These are phyloP conservation scores for Diaporthe vexans DNA, from an alignment of 2,329 filamentous ascomycete genomes.

Conservation along the genomic window DNA sequence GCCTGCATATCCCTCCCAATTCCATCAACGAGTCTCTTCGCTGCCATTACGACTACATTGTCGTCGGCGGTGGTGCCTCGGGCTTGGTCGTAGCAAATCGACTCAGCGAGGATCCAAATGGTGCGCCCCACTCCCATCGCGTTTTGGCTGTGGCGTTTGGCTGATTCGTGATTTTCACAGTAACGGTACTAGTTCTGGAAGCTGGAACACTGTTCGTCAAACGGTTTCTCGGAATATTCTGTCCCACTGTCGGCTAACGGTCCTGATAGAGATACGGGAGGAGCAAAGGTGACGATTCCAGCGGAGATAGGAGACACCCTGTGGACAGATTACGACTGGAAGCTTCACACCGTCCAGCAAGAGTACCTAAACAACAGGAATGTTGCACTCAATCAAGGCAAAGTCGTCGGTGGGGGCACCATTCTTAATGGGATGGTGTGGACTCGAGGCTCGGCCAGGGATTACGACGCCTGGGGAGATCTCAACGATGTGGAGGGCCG, in stretches of 20 bases:
- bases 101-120: slow-evolving; percentile 55
- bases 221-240: neutral
- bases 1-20: slow-evolving; percentile 34
- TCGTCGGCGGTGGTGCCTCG: slow-evolving; percentile 62
- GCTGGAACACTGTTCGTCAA: slow-evolving; percentile 43
- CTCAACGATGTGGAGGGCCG: slow-evolving; percentile 53
- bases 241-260: neutral
- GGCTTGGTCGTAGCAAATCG: slow-evolving; percentile 60
- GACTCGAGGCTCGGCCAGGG: slow-evolving; percentile 54
- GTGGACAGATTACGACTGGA: slow-evolving; percentile 48
- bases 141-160: neutral
- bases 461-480: slow-evolving; percentile 59
- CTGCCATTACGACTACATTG: slow-evolving; percentile 53
- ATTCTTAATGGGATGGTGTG: slow-evolving; percentile 59
- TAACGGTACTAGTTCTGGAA: slow-evolving; percentile 43
- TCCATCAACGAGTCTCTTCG: slow-evolving; percentile 24
- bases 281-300: slow-evolving; percentile 42
- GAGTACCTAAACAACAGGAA: slow-evolving; percentile 52
- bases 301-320: slow-evolving; percentile 42
- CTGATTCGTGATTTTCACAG: slow-evolving; percentile 28
- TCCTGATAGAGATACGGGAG: slow-evolving; percentile 38
- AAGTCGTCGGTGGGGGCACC: slow-evolving; percentile 56
- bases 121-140: slow-evolving; percentile 20
- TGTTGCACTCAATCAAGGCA: slow-evolving; percentile 54
- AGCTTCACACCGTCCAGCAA: slow-evolving; percentile 50